Evolutionary conservation across 306 rosid species (phyloP).

Genomic region (Vicia villosa): DNA sequence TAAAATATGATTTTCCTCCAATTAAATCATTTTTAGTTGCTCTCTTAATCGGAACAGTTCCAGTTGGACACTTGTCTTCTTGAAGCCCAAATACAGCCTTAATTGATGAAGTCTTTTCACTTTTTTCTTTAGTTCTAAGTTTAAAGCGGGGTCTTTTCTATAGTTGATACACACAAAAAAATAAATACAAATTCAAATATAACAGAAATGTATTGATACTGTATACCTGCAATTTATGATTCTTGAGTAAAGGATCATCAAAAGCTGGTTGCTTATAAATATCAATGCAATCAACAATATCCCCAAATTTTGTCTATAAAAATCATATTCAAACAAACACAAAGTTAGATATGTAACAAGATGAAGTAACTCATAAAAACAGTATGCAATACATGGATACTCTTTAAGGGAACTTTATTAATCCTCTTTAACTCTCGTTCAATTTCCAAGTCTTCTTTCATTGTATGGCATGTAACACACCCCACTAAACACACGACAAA

Average conservation of each 20-base stretch:
- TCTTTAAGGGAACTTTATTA: no score
- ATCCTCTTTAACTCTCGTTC: no score
- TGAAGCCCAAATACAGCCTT: not conserved
- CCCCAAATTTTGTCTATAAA: constrained; percentile 8
- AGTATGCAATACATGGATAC: no score
- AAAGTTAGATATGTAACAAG: no score
- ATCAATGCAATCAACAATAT: constrained; percentile 31
- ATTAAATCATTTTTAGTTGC: not conserved
- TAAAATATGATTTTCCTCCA: not conserved
- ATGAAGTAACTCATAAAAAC: no score
- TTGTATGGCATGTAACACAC: no score
- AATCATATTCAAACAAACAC: not conserved
- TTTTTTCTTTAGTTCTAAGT: not conserved
- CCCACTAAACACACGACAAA: no score
- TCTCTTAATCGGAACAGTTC: constrained; percentile 18
- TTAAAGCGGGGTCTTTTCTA: constrained; percentile 5
- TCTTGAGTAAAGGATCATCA: not conserved
- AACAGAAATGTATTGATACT: not conserved
- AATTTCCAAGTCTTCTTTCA: no score
- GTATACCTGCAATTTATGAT: constrained; percentile 22
- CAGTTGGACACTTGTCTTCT: not conserved
- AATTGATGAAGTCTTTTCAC: not conserved
- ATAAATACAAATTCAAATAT: not conserved
- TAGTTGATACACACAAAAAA: not conserved
- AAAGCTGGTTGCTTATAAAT: constrained; percentile 23